Conservation (phyloP, 2,329 filamentous ascomycete genomes). For the Dothidotthia symphoricarpi region DNA sequence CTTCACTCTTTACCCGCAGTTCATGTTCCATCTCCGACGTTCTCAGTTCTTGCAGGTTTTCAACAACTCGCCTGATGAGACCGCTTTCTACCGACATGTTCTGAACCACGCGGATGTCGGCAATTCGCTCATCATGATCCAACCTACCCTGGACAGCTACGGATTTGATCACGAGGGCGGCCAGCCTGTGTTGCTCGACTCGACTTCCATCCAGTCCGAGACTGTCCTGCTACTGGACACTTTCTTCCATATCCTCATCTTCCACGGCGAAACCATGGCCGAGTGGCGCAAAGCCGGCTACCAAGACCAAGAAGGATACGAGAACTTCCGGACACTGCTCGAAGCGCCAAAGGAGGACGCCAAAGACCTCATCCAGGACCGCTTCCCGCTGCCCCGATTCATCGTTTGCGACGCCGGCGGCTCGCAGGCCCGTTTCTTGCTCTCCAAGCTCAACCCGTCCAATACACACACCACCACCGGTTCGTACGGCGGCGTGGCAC, state of each 20-base stretch:
- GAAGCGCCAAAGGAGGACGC: constrained; percentile 97
- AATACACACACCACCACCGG: constrained; percentile 87
- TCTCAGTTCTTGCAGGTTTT: constrained; percentile 98
- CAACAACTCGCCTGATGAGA: constrained; percentile 99
- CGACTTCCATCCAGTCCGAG: constrained; percentile 90
- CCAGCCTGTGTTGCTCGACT: constrained; percentile 91
- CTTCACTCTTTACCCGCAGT: constrained; percentile 97
- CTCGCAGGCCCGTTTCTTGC: constrained; percentile 92
- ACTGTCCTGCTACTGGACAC: constrained; percentile 94
- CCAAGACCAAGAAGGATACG: constrained; percentile 96
- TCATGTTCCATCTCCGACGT: constrained; percentile 98
- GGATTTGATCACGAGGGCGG: constrained; percentile 94
- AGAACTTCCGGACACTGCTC: constrained; percentile 85
- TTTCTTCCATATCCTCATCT: constrained; percentile 99
- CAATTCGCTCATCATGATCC: constrained; percentile 98
- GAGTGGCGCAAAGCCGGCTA: constrained; percentile 98
- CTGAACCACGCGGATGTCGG: constrained; percentile 95
- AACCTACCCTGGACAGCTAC: constrained; percentile 95
- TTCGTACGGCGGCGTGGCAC: constrained; percentile 83
- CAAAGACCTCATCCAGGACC: constrained; percentile 93
- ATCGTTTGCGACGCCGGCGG: constrained; percentile 98
- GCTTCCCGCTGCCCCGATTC: constrained; percentile 96
- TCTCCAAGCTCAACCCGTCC: constrained; percentile 95
- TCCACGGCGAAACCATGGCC: constrained; percentile 96
- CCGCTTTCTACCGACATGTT: constrained; percentile 97